phyloP scores from a whole-genome alignment of 164 flowering plant genomes.

The Amborella trichopoda region DNA sequence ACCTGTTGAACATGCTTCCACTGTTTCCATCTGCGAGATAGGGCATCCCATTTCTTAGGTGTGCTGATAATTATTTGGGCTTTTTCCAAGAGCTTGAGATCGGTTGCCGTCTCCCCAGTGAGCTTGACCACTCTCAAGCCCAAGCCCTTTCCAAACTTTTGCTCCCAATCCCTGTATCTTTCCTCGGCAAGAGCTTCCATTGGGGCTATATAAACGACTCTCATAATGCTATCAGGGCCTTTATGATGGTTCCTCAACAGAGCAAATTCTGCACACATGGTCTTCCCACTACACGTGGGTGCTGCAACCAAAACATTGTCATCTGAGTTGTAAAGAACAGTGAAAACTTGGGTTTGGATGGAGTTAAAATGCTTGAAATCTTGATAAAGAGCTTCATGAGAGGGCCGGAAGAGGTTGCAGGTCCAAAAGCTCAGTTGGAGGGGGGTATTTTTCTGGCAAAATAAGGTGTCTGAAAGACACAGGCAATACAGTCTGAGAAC shows the following conservation, averaged over 20 bases:
- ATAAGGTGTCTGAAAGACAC: conserved; percentile 92
- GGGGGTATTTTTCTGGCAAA: conserved; percentile 90
- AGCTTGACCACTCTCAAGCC: conserved; percentile 75
- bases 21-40: conserved; percentile 94
- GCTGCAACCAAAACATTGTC: conserved; percentile 99
- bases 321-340: conserved; percentile 79
- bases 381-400: conserved; percentile 77
- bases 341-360: conserved; percentile 93
- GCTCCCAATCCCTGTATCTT: conserved; percentile 73
- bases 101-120: conserved; percentile 78
- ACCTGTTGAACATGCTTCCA: conserved; percentile 82
- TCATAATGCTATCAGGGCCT: conserved; percentile 52
- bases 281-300: conserved; percentile 98
- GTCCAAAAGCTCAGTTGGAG: conserved; percentile 88
- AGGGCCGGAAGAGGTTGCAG: conserved; percentile 90
- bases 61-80: conserved; percentile 84
- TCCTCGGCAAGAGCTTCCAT: conserved; percentile 90
- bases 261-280: conserved; percentile 97
- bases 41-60: conserved; percentile 97
- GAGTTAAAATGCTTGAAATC: conserved; percentile 93
- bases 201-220: conserved; percentile 91
- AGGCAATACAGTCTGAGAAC: conserved; percentile 78
- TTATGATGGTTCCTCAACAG: conserved; percentile 79
- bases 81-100: conserved; percentile 76
- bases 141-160: conserved; percentile 75